These are phyloP conservation scores for Acer yangbiense DNA, from an alignment of 345 rosid species.

Conservation along the genomic window DNA sequence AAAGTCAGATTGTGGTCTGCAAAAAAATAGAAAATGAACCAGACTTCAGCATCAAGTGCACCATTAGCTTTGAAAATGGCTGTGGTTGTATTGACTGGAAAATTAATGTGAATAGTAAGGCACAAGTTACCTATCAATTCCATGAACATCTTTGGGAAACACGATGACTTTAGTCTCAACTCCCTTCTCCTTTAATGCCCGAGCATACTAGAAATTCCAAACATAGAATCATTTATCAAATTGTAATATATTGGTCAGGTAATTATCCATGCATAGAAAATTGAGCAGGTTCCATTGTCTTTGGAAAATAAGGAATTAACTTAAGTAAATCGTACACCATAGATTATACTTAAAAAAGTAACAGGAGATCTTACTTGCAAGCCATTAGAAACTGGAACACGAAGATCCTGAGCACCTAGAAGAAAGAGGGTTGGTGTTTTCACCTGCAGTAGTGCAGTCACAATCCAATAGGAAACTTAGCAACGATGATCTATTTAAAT, in stretches of 20 bases:
- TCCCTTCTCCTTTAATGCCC: constrained; percentile 82
- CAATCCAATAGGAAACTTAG: constrained; percentile 1
- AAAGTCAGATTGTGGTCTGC: constrained; percentile 88
- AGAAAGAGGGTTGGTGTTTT: constrained; percentile 88
- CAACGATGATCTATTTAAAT: neutral
- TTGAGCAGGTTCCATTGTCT: too few relatives aligned
- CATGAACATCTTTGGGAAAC: constrained; percentile 68
- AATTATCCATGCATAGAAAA: too few relatives aligned
- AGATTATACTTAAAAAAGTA: constrained; percentile 9
- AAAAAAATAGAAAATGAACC: constrained; percentile 27
- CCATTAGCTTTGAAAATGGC: neutral
- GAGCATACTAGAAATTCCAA: constrained; percentile 55
- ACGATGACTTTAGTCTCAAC: constrained; percentile 65
- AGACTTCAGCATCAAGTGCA: constrained; percentile 9
- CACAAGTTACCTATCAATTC: constrained; percentile 57
- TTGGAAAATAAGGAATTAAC: too few relatives aligned
- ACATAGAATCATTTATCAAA: neutral
- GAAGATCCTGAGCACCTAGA: constrained; percentile 84
- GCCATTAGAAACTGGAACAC: constrained; percentile 82
- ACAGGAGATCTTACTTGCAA: constrained; percentile 56
- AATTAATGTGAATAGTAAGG: neutral
- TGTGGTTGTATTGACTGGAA: neutral
- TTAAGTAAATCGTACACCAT: neutral
- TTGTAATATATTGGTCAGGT: neutral
- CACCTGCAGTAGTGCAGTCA: constrained; percentile 60